Evolutionary conservation across 306 rosid species (phyloP).

Genomic region (Lathyrus aphaca): DNA sequence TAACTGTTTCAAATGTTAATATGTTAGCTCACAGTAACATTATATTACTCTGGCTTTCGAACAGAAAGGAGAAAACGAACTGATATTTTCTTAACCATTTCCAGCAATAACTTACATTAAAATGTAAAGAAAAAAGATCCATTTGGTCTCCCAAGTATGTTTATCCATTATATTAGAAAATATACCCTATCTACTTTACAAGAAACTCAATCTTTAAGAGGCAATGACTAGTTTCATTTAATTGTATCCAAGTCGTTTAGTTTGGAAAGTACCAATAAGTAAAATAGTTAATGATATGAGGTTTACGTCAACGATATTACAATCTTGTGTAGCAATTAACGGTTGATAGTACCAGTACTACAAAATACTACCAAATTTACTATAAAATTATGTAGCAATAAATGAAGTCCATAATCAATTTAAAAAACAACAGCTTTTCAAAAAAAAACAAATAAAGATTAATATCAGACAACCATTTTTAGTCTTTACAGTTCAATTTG

Average conservation of each 20-base stretch:
- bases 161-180: background rate
- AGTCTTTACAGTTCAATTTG: background rate
- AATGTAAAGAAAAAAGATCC: background rate
- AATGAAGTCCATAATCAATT: background rate
- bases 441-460: background rate
- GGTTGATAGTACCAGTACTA: conserved; percentile 14
- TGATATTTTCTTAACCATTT: background rate
- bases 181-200: background rate
- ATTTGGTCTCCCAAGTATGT: conserved; percentile 1
- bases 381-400: conserved; percentile 6
- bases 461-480: conserved; percentile 1
- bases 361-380: background rate
- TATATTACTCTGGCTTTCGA: background rate
- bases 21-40: no score
- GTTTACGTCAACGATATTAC: background rate
- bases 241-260: background rate
- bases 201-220: background rate
- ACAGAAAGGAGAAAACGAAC: background rate
- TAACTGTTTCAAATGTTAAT: no score
- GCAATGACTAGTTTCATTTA: background rate
- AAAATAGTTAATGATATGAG: background rate
- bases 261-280: background rate
- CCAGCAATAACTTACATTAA: background rate
- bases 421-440: background rate
- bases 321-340: background rate